These are phyloP conservation scores for Capsaspora owczarzaki DNA, from an alignment of 78 protist species.

Conservation along the genomic window DNA sequence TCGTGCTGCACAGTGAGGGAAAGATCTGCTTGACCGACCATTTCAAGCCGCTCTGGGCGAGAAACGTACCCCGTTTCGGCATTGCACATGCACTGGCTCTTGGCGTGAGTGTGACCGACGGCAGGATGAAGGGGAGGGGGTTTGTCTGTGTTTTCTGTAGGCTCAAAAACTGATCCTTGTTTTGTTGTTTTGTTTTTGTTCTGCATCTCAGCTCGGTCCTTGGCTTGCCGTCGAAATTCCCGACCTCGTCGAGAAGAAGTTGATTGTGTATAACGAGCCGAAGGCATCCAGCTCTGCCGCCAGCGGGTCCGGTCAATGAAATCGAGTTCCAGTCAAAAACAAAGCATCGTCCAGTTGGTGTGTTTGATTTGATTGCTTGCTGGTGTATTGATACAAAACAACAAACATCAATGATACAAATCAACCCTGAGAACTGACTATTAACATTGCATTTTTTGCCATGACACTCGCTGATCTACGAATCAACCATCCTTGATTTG, in stretches of 20 bases:
- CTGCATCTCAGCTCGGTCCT: slow-evolving; percentile 72
- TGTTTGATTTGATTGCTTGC: too few species aligned
- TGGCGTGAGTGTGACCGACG: slow-evolving; percentile 57
- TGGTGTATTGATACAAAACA: too few species aligned
- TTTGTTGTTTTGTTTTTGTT: not conserved
- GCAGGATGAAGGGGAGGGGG: not conserved
- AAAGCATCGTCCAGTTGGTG: too few species aligned
- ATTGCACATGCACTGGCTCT: slow-evolving; percentile 94
- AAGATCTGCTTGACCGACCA: slow-evolving; percentile 90
- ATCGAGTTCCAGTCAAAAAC: too few species aligned
- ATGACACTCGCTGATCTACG: too few species aligned
- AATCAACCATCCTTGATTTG: too few species aligned
- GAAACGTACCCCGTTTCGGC: slow-evolving; percentile 91
- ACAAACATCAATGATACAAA: too few species aligned
- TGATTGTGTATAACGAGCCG: slow-evolving; percentile 15
- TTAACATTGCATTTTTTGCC: too few species aligned
- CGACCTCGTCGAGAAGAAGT: slow-evolving; percentile 54
- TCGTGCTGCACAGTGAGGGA: slow-evolving; percentile 93
- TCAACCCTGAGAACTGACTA: too few species aligned
- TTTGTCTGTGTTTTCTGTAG: not conserved
- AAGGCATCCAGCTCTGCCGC: too few species aligned
- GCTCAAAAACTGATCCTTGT: too few species aligned
- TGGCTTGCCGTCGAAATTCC: slow-evolving; percentile 97
- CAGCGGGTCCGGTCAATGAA: too few species aligned
- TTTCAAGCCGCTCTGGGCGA: slow-evolving; percentile 93